Evolutionary conservation across 2,329 filamentous ascomycete genomes (phyloP).

Genomic region (Colletotrichum ledebouriae): DNA sequence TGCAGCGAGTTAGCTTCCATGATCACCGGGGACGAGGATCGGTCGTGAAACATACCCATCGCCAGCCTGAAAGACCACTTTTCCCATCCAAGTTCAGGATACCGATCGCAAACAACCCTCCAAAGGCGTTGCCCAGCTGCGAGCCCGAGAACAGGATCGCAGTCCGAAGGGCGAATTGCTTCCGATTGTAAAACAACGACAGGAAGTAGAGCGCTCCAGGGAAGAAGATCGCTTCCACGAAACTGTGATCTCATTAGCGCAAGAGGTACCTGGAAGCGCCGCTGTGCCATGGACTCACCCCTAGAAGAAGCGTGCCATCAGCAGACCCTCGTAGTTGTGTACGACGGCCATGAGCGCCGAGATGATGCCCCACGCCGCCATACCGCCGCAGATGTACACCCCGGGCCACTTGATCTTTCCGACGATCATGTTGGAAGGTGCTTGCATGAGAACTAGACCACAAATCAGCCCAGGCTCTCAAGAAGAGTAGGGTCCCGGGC

Average conservation of each 20-base stretch:
- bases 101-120: constrained; percentile 52
- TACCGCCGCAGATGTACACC: constrained; percentile 44
- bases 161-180: constrained; percentile 51
- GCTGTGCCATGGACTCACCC: neutral
- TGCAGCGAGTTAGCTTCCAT: neutral
- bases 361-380: constrained; percentile 46
- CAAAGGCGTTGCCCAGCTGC: constrained; percentile 52
- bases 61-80: constrained; percentile 70
- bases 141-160: constrained; percentile 52
- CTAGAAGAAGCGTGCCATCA: constrained; percentile 42
- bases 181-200: constrained; percentile 56
- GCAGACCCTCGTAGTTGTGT: constrained; percentile 57
- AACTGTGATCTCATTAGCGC: neutral
- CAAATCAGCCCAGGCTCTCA: neutral
- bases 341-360: constrained; percentile 58
- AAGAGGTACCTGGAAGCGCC: too few relatives aligned
- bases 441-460: constrained; percentile 49
- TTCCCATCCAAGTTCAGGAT: constrained; percentile 73
- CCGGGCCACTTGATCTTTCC: constrained; percentile 43
- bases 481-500: neutral
- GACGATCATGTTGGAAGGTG: constrained; percentile 53
- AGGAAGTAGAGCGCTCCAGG: constrained; percentile 57
- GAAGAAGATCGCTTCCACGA: constrained; percentile 51
- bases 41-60: constrained; percentile 60
- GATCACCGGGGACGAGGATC: accelerated